Conservation (phyloP, 305 asterid species). For the Nicotiana rustica region DNA sequence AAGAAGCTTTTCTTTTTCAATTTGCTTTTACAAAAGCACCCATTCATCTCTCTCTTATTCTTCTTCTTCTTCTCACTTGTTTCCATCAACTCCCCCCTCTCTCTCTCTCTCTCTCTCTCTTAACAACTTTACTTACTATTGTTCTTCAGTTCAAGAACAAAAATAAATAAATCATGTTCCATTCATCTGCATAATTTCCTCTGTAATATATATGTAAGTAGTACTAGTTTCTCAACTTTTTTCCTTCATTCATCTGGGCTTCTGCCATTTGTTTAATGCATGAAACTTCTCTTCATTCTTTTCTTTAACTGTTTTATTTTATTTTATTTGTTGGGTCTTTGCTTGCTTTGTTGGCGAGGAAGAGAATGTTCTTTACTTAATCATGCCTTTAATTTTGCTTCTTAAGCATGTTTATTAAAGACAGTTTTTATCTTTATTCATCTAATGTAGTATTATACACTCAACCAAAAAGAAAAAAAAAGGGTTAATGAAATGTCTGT, state of each 20-base stretch:
- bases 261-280: slow-evolving; percentile 28
- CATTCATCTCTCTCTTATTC: slow-evolving; percentile 48
- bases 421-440: slow-evolving; percentile 5
- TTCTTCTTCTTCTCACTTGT: slow-evolving; percentile 42
- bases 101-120: slow-evolving; percentile 36
- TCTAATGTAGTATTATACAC: neutral
- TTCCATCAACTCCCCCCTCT: slow-evolving; percentile 35
- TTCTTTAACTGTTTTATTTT: neutral
- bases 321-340: neutral
- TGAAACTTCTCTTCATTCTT: neutral
- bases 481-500: neutral
- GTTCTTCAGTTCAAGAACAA: slow-evolving; percentile 3
- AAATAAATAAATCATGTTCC: neutral
- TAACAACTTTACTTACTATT: slow-evolving; percentile 32
- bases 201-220: slow-evolving; percentile 1
- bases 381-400: slow-evolving; percentile 25
- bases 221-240: neutral
- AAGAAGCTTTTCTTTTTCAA: slow-evolving; percentile 62
- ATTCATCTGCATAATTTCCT: neutral
- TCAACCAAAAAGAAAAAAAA: neutral
- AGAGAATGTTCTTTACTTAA: slow-evolving; percentile 40
- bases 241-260: slow-evolving; percentile 32
- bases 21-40: slow-evolving; percentile 72
- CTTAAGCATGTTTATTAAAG: neutral
- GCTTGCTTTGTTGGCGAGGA: slow-evolving; percentile 31